These are phyloP conservation scores for Epichloe sibirici DNA, from an alignment of 2,329 filamentous ascomycete species.

Conservation along the genomic window DNA sequence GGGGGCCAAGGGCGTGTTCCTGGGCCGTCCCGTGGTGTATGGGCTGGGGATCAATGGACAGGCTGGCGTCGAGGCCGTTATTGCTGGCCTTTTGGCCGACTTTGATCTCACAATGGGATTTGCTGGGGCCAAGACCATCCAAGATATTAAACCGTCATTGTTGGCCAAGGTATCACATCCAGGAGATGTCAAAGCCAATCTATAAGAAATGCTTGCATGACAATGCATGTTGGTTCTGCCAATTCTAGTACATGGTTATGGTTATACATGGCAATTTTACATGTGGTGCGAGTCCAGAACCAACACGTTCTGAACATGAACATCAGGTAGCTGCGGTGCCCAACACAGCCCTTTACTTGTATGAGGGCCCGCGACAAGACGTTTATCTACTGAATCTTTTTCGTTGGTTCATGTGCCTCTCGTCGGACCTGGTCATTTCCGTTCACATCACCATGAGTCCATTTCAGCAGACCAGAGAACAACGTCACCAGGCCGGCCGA, in stretches of 20 bases:
- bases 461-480: slow-evolving; percentile 57
- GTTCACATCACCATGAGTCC: slow-evolving; percentile 56
- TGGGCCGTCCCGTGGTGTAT: slow-evolving; percentile 30
- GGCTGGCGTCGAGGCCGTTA: slow-evolving; percentile 42
- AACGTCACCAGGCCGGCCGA: slow-evolving; percentile 61
- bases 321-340: no score
- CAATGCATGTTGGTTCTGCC: no score
- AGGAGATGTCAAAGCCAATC: slow-evolving; percentile 20
- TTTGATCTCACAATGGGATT: slow-evolving; percentile 43
- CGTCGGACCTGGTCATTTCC: slow-evolving; percentile 31
- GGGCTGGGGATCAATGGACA: slow-evolving; percentile 23
- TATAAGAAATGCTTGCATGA: slow-evolving; percentile 9
- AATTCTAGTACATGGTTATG: no score
- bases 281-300: no score
- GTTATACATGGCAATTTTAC: no score
- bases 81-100: slow-evolving; percentile 29
- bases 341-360: no score
- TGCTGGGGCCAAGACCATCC: slow-evolving; percentile 33
- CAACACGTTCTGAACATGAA: no score
- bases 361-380: not conserved
- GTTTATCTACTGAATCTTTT: slow-evolving; percentile 17
- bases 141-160: slow-evolving; percentile 22
- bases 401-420: slow-evolving; percentile 19
- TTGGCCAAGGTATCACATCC: slow-evolving; percentile 22
- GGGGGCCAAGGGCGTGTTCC: slow-evolving; percentile 27